Evolutionary conservation across 2,329 filamentous ascomycete species (phyloP).

Genomic region (Ceratocystiopsis sp.): DNA sequence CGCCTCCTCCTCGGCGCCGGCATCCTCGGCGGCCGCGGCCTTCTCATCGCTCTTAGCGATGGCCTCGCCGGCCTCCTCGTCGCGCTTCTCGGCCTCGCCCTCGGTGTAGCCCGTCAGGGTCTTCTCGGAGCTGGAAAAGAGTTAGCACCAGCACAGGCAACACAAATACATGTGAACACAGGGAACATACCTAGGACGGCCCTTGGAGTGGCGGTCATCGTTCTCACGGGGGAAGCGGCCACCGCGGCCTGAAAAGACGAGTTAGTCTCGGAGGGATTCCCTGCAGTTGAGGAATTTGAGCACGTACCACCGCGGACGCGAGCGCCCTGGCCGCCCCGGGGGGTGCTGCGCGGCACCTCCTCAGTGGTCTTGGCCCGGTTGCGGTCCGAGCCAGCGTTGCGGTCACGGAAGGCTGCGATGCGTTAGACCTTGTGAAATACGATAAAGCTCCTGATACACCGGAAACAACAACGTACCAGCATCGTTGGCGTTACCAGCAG

Average conservation of each 20-base stretch:
- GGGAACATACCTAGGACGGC: slow-evolving; percentile 26
- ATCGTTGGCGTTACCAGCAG: slow-evolving; percentile 58
- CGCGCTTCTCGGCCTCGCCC: slow-evolving; percentile 70
- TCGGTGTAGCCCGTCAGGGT: slow-evolving; percentile 74
- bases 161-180: too few species aligned
- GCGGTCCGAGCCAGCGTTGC: slow-evolving; percentile 59
- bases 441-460: neutral
- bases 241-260: slow-evolving; percentile 29
- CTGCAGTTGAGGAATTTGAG: neutral
- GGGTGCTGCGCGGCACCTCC: slow-evolving; percentile 37
- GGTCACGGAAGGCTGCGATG: slow-evolving; percentile 68
- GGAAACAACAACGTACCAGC: slow-evolving; percentile 46
- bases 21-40: slow-evolving; percentile 35
- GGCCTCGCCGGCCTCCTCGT: slow-evolving; percentile 79
- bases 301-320: slow-evolving; percentile 41
- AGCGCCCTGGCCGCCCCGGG: slow-evolving; percentile 46
- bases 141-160: too few species aligned
- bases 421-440: slow-evolving; percentile 6
- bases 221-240: slow-evolving; percentile 33
- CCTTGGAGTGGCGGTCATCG: slow-evolving; percentile 39
- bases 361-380: slow-evolving; percentile 71
- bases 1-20: slow-evolving; percentile 21
- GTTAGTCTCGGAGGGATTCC: neutral
- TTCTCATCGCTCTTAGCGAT: slow-evolving; percentile 77
- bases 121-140: slow-evolving; percentile 51